Percentiles rank a stretch among this genome's conserved stretches.
Evolutionary conservation across 495 filamentous ascomycete species (phyloP).

Genomic region (Aspergillus affinis): DNA sequence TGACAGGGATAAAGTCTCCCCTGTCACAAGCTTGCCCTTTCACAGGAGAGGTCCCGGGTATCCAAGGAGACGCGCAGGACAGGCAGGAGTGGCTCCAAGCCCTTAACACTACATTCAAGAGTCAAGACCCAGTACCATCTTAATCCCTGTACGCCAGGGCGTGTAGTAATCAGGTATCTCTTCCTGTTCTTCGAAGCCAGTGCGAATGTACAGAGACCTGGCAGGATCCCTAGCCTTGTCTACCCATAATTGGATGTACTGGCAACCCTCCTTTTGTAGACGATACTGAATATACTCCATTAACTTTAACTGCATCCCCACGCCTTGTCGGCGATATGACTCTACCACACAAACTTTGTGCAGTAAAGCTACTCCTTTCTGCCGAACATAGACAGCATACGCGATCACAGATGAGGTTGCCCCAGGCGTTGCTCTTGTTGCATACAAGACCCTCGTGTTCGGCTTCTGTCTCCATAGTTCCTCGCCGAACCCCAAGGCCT

Average conservation of each 20-base stretch:
- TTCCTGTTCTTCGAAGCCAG: constrained; percentile 53
- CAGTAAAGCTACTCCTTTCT: constrained; percentile 50
- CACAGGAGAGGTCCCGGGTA: background rate
- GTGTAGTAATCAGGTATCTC: constrained; percentile 58
- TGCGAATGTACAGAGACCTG: constrained; percentile 47
- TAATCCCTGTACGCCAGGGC: constrained; percentile 53
- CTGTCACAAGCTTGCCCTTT: background rate
- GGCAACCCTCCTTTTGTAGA: constrained; percentile 53
- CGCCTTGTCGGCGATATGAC: constrained; percentile 50
- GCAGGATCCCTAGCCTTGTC: constrained; percentile 54
- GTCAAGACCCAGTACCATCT: constrained; percentile 50
- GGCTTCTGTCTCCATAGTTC: constrained; percentile 55
- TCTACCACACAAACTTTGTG: constrained; percentile 61
- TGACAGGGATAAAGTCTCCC: constrained; percentile 4
- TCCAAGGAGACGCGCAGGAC: constrained; percentile 15
- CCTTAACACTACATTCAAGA: constrained; percentile 26
- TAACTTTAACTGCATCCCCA: constrained; percentile 51
- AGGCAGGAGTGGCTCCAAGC: constrained; percentile 18
- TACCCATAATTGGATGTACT: constrained; percentile 60
- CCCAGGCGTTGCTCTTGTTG: constrained; percentile 26
- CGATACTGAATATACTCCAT: constrained; percentile 47
- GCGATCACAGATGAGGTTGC: constrained; percentile 34
- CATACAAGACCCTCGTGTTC: constrained; percentile 53
- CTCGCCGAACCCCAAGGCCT: constrained; percentile 52
- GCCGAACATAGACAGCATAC: constrained; percentile 56